These are phyloP conservation scores for Claviceps citrina DNA, from an alignment of 2,329 filamentous ascomycete species.

Conservation along the genomic window DNA sequence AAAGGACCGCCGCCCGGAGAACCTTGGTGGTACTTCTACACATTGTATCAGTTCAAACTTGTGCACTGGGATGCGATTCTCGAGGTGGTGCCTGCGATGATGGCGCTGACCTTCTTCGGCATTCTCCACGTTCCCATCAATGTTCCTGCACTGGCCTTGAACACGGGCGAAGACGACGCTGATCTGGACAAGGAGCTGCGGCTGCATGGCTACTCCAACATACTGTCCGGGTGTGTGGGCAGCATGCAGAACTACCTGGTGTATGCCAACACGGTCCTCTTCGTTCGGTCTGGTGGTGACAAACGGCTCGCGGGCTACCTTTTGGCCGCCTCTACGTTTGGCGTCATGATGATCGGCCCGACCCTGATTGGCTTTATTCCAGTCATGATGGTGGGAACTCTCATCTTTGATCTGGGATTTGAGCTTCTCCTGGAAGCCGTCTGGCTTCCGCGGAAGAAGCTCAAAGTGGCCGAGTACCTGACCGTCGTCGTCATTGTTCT, in stretches of 20 bases:
- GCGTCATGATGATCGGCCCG: slow-evolving; percentile 73
- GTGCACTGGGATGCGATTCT: slow-evolving; percentile 71
- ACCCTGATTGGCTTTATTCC: slow-evolving; percentile 86
- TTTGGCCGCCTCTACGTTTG: slow-evolving; percentile 64
- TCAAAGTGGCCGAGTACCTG: slow-evolving; percentile 74
- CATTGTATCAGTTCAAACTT: slow-evolving; percentile 70
- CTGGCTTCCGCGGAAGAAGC: slow-evolving; percentile 73
- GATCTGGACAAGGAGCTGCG: slow-evolving; percentile 83
- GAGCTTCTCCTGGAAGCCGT: slow-evolving; percentile 81
- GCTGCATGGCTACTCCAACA: slow-evolving; percentile 85
- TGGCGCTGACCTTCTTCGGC: slow-evolving; percentile 93
- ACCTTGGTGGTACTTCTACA: slow-evolving; percentile 97
- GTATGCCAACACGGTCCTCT: slow-evolving; percentile 93
- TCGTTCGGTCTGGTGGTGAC: slow-evolving; percentile 83
- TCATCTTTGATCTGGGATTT: slow-evolving; percentile 91
- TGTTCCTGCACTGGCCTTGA: slow-evolving; percentile 80
- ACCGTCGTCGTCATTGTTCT: slow-evolving; percentile 82
- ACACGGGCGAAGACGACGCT: slow-evolving; percentile 81
- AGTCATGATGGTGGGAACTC: slow-evolving; percentile 86
- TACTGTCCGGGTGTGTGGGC: slow-evolving; percentile 68
- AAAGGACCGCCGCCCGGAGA: slow-evolving; percentile 68
- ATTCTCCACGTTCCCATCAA: slow-evolving; percentile 97
- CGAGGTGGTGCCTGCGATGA: slow-evolving; percentile 85
- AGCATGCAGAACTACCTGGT: slow-evolving; percentile 96
- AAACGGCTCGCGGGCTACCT: slow-evolving; percentile 74